Evolutionary conservation across 1,284 basidiomycete genomes (phyloP), one percentile per base, ranked within the genome.

Genomic region (Clitocybe nebularis): DNA sequence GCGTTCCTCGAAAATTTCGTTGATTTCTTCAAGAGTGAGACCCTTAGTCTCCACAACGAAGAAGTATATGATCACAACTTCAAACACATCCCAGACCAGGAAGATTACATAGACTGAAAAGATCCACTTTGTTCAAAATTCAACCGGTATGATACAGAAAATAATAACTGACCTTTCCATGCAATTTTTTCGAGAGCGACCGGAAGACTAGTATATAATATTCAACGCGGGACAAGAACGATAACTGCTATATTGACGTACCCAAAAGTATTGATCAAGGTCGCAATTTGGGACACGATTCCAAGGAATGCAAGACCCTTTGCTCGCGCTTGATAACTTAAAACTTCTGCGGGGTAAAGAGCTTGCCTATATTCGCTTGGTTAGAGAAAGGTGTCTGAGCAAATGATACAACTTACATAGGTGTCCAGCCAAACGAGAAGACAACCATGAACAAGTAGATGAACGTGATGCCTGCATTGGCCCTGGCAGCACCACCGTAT

Each of bases 361-460:
- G 69, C 70, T 64, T 78, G 75, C 59, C 74, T 69, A 21, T 52
- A 54, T 5, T 36, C 23, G 58, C 59, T 46, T 47, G 59, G 35
- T 52, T 25, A 8, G 34, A 28, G 14, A 13, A 5, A 34, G 2
- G 10, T 33, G 34, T 26, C 13, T 11, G 17, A 24, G 22, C 3
- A 20, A 30, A 16, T 16, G 26, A 16, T 9, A 30, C 28, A 6
- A 55, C 66, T 45, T 45, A 69, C 63, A 78, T 71, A 0, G 75
- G 71, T 3, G 75, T 79, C 69, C 71, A 78, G 20, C 75, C 75
- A 50, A 74, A 74, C 3, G 71, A 73, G 51, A 69, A 75, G 14
- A 72, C 57, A 9, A 73, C 71, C 70, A 73, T 72, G 59, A 72
- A 72, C 32, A 74, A 51, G 53, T 67, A 72, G 25, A 73, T 67